A percentile compares a stretch with the other conserved stretches of the same genome.
Conservation (phyloP, 495 filamentous ascomycete genomes). For the Staphylotrichum longicolle region DNA sequence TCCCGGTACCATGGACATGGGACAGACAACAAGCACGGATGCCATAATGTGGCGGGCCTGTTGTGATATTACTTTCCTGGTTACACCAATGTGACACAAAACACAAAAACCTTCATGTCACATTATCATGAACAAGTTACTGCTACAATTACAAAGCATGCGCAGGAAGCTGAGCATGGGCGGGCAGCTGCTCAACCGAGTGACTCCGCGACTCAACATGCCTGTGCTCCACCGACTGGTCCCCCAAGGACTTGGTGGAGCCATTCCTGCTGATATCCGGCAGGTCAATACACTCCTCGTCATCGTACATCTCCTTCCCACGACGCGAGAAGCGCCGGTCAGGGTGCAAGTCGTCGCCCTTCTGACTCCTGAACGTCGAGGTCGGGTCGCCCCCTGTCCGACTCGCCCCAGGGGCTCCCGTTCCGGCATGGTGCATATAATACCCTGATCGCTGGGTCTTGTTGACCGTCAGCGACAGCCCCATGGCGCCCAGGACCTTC, state of each 20-base stretch:
- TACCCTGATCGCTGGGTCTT: slow-evolving; percentile 12
- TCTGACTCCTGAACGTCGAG: slow-evolving; percentile 11
- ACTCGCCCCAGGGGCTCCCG: background rate
- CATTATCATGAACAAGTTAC: slow-evolving; percentile 11
- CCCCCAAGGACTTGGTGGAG: slow-evolving; percentile 21
- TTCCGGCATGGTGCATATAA: slow-evolving; percentile 6
- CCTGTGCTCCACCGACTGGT: slow-evolving; percentile 1
- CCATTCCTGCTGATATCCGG: slow-evolving; percentile 20
- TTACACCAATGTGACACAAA: too few relatives aligned
- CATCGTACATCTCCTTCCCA: slow-evolving; percentile 21
- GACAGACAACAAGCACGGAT: too few relatives aligned
- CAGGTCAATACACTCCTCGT: slow-evolving; percentile 28
- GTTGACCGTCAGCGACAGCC: slow-evolving; percentile 24
- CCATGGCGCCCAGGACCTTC: slow-evolving; percentile 18
- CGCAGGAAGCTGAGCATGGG: slow-evolving; percentile 13
- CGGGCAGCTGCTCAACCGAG: slow-evolving; percentile 16
- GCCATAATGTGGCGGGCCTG: too few relatives aligned
- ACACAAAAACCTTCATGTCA: too few relatives aligned
- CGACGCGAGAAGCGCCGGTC: slow-evolving; percentile 3
- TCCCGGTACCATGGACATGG: too few relatives aligned
- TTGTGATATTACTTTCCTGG: too few relatives aligned
- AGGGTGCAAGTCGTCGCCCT: background rate
- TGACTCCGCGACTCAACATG: slow-evolving; percentile 6
- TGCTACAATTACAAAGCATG: slow-evolving; percentile 15
- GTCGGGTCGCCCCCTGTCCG: slow-evolving; percentile 8